These are phyloP conservation scores for Biscutella laevigata DNA, from an alignment of 441 rosid genomes.

Conservation along the genomic window DNA sequence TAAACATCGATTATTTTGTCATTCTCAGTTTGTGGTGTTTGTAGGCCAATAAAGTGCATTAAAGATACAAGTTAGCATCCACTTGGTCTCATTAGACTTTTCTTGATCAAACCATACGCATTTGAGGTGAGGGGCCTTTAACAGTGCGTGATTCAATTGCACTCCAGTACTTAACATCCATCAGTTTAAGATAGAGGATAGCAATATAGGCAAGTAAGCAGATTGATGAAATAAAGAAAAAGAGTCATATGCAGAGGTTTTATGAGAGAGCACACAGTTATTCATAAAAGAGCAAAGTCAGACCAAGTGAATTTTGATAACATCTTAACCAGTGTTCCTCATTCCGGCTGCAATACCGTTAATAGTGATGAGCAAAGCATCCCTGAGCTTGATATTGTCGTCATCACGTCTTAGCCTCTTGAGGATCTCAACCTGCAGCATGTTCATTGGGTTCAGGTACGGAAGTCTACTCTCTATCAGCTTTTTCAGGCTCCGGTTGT, in stretches of 20 bases:
- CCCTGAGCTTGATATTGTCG: slow-evolving; percentile 71
- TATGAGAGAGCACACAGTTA: background rate
- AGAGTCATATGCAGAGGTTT: background rate
- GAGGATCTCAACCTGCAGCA: slow-evolving; percentile 78
- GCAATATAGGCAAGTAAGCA: background rate
- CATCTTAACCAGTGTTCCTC: slow-evolving; percentile 69
- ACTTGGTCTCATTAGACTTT: background rate
- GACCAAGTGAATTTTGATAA: background rate
- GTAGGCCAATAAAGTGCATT: background rate
- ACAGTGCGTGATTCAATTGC: background rate
- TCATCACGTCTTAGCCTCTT: slow-evolving; percentile 75
- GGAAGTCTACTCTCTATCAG: slow-evolving; percentile 85
- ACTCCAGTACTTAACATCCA: background rate
- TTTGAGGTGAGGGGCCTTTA: background rate
- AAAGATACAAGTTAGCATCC: background rate
- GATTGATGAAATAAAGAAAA: background rate
- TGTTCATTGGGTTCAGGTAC: slow-evolving; percentile 75
- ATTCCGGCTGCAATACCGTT: slow-evolving; percentile 97
- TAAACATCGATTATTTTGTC: slow-evolving; percentile 11
- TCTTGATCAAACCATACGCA: background rate
- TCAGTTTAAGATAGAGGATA: background rate
- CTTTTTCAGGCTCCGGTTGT: slow-evolving; percentile 70
- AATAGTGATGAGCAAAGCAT: slow-evolving; percentile 79
- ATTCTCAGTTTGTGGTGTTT: background rate
- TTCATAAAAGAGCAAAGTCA: slow-evolving; percentile 3